These are phyloP conservation scores for Ogataea neopini DNA, from an alignment of 805 yeast genomes.

Conservation along the genomic window DNA sequence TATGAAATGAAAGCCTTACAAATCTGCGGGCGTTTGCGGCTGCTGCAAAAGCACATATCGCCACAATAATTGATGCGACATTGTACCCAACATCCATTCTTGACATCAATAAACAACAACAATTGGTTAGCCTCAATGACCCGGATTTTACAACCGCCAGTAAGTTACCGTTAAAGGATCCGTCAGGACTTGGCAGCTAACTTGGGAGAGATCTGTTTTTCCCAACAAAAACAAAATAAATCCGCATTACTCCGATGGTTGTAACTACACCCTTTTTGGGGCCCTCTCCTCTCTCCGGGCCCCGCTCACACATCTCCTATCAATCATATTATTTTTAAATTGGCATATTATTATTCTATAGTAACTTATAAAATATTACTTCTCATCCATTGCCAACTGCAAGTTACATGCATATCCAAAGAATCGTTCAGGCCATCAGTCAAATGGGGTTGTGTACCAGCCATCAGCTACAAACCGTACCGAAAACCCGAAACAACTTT, in stretches of 20 bases:
- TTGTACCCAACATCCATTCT: not conserved
- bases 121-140: not conserved
- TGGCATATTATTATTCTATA: no score
- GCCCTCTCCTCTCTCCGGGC: not conserved
- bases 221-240: not conserved
- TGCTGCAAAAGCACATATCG: not conserved
- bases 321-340: not conserved
- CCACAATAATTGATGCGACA: not conserved
- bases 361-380: not conserved
- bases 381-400: not conserved
- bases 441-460: no score
- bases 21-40: not conserved
- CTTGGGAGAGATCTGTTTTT: not conserved
- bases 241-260: not conserved
- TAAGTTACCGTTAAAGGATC: not conserved
- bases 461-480: not conserved
- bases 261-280: not conserved
- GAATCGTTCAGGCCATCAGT: no score
- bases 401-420: not conserved
- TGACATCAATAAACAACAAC: not conserved
- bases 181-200: not conserved
- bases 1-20: not conserved
- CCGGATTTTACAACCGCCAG: not conserved
- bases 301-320: not conserved
- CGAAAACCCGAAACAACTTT: not conserved